These are phyloP conservation scores for Mrakia hoshinonis DNA, from an alignment of 768 basidiomycete genomes.

Conservation along the genomic window DNA sequence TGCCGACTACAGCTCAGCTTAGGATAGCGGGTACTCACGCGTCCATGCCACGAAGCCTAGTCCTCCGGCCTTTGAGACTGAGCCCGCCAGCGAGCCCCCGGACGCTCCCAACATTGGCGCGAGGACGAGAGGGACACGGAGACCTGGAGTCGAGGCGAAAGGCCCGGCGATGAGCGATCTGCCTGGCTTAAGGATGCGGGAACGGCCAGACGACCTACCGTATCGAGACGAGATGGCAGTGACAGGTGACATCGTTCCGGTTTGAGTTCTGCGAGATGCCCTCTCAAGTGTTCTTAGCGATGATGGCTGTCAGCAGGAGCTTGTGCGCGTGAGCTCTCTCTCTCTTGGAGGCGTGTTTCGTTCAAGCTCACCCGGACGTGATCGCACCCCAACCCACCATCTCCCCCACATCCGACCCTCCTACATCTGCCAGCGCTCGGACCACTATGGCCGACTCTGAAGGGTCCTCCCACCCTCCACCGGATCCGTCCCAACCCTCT, in stretches of 20 bases:
- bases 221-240: too few relatives aligned
- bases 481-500: background rate
- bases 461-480: background rate
- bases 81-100: slow-evolving; percentile 55
- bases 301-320: too few relatives aligned
- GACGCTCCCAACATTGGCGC: slow-evolving; percentile 66
- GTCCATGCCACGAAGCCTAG: slow-evolving; percentile 61
- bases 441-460: slow-evolving; percentile 4
- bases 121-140: slow-evolving; percentile 54
- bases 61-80: slow-evolving; percentile 60
- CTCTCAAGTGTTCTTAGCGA: too few relatives aligned
- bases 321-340: too few relatives aligned
- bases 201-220: too few relatives aligned
- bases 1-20: background rate
- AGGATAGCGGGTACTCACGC: slow-evolving; percentile 43
- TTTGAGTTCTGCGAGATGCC: too few relatives aligned
- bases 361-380: too few relatives aligned
- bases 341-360: too few relatives aligned
- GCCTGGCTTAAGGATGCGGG: too few relatives aligned
- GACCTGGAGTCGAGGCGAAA: slow-evolving; percentile 41
- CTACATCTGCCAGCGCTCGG: background rate
- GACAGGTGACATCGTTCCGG: too few relatives aligned
- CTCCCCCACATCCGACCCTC: background rate
- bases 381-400: background rate
- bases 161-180: too few relatives aligned